Percentiles rank a stretch among this genome's conserved stretches.
These are phyloP conservation scores for Sarocladiaceae sp. DNA, from an alignment of 2,329 filamentous ascomycete genomes.

Conservation along the genomic window DNA sequence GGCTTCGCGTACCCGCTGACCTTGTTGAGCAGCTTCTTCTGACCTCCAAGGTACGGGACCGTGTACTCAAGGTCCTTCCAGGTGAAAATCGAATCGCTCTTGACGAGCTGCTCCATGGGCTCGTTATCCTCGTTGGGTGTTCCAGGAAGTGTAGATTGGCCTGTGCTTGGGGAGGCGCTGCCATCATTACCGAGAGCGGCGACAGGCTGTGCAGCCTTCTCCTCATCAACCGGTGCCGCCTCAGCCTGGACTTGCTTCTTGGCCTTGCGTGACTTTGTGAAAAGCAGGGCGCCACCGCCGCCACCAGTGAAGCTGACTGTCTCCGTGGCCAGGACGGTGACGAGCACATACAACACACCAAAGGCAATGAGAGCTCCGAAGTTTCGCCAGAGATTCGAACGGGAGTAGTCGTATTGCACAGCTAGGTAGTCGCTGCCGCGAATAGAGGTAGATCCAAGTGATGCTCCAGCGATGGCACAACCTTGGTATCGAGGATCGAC, in stretches of 20 bases:
- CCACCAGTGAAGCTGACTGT: slow-evolving; percentile 58
- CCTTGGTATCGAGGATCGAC: slow-evolving; percentile 41
- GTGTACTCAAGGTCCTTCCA: slow-evolving; percentile 70
- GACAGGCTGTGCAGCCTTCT: slow-evolving; percentile 30
- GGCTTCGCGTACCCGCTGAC: slow-evolving; percentile 77
- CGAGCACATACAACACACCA: slow-evolving; percentile 64
- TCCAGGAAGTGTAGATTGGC: slow-evolving; percentile 10
- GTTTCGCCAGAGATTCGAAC: slow-evolving; percentile 62
- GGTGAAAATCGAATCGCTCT: slow-evolving; percentile 52
- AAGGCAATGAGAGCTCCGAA: slow-evolving; percentile 72
- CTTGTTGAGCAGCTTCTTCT: slow-evolving; percentile 31
- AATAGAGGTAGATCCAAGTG: slow-evolving; percentile 40
- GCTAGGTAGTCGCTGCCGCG: slow-evolving; percentile 50
- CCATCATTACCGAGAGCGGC: not conserved
- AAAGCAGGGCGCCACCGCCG: slow-evolving; percentile 61
- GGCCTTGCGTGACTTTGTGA: slow-evolving; percentile 63
- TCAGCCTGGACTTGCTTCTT: slow-evolving; percentile 38
- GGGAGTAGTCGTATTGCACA: slow-evolving; percentile 48
- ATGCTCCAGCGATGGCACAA: slow-evolving; percentile 51
- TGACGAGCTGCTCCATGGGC: slow-evolving; percentile 20
- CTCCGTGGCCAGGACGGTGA: slow-evolving; percentile 67
- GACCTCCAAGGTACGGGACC: slow-evolving; percentile 45
- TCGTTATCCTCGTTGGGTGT: slow-evolving; percentile 8
- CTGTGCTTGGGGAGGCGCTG: slow-evolving; percentile 1
- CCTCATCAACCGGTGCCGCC: slow-evolving; percentile 22